Evolutionary conservation across 331 rosid species (phyloP), one percentile per base, ranked within the genome.

Genomic region (Quercus phellos): DNA sequence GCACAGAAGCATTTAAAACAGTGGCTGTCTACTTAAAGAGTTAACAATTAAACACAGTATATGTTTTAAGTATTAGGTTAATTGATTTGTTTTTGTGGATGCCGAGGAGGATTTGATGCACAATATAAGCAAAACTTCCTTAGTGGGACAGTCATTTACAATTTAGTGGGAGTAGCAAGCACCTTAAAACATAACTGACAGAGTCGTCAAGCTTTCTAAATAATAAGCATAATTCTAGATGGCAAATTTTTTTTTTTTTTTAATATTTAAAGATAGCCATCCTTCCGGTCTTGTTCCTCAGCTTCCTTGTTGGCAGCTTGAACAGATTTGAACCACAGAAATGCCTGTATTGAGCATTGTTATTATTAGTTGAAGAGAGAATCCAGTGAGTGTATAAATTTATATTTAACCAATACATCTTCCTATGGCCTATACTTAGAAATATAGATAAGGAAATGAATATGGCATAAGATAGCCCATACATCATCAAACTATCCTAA

Each of bases 271-370:
- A 10, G 66, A 82, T 83, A 95, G 56, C 99, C 99, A 84, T 95
- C 99, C 84, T 80, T 93, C 87, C 77, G 90, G 83, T 95, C 99
- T 74, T 95, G 99, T 51, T 95, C 99, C 68, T 95, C 99, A 0
- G 99, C 99, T 78, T 95, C 98, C 86, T 89, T 93, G 78, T 95
- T 95, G 68, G 99, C 99, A 55, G 83, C 86, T 84, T 91, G 85
- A 78, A 95, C 98, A 0, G 99, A 91, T 86, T 88, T 93, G 85
- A 85, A 90, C 99, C 99, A 95, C 34, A 95, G 80, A 55, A 87
- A 91, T 19, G 87, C 96, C 99, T 94, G 86, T 74, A 78, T 68
- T 71, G 1, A 84, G 22, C 73, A 79, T 72, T 56, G 56, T 27
- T 70, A 5, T 77, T 63, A 5, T 81, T 77, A 82, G 76, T 14